Evolutionary conservation across 345 rosid genomes (phyloP).

Genomic region (Citropsis articulata): DNA sequence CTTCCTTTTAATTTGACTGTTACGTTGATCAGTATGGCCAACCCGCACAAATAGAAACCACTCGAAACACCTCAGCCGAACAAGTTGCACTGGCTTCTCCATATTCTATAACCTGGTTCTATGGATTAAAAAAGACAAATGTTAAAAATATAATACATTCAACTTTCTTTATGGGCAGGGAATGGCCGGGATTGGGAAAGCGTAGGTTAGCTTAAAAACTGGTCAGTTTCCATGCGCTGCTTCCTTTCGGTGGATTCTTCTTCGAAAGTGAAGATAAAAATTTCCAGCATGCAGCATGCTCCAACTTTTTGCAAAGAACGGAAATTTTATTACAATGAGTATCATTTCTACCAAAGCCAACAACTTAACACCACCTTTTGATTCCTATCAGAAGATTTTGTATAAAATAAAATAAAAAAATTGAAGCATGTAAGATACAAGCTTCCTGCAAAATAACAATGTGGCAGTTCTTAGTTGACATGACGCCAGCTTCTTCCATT

Average conservation of each 20-base stretch:
- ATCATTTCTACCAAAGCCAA: slow-evolving; percentile 22
- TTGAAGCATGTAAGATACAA: slow-evolving; percentile 31
- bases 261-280: not conserved
- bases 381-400: slow-evolving; percentile 36
- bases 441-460: slow-evolving; percentile 20
- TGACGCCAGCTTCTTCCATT: slow-evolving; percentile 6
- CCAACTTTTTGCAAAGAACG: not conserved
- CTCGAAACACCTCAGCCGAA: not conserved
- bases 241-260: not conserved
- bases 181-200: not conserved
- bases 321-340: slow-evolving; percentile 15
- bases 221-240: not conserved
- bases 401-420: slow-evolving; percentile 19
- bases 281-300: not conserved
- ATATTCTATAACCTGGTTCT: not conserved
- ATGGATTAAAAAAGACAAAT: not conserved
- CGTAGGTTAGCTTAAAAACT: not conserved
- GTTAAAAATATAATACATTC: not conserved
- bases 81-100: not conserved
- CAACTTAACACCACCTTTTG: slow-evolving; percentile 22
- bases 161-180: not conserved
- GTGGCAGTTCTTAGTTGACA: slow-evolving; percentile 17
- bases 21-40: not conserved
- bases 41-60: not conserved
- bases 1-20: not conserved